Conservation (phyloP, 148 eudicot genomes). For the Chenopodium berlandieri region DNA sequence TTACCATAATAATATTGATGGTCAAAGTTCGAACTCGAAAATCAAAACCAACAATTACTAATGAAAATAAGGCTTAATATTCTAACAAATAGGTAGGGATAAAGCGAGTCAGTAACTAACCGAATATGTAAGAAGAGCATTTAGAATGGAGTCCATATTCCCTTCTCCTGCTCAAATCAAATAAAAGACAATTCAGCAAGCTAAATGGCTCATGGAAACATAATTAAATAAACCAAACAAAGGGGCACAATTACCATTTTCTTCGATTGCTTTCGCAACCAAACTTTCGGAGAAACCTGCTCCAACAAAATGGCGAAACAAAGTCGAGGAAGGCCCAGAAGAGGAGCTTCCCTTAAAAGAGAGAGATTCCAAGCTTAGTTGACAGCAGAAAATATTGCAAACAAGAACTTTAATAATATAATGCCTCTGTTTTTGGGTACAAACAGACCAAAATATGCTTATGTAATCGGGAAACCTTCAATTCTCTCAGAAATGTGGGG, state of each 20-base stretch:
- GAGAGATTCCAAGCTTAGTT: constrained; percentile 8
- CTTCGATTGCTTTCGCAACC: constrained; percentile 58
- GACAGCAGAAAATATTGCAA: background rate
- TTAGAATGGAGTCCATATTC: constrained; percentile 44
- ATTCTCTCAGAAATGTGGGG: background rate
- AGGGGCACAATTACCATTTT: constrained; percentile 47
- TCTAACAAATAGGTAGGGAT: background rate
- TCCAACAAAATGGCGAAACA: constrained; percentile 50
- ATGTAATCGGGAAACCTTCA: background rate
- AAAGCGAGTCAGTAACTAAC: background rate
- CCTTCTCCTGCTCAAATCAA: constrained; percentile 42
- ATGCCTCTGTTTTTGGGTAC: background rate
- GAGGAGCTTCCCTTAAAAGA: constrained; percentile 61
- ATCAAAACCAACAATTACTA: no score
- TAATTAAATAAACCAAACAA: background rate
- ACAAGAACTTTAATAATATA: constrained; percentile 7
- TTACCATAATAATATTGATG: background rate
- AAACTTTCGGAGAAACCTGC: constrained; percentile 57
- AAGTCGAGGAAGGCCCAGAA: constrained; percentile 41
- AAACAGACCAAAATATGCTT: background rate
- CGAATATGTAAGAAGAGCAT: constrained; percentile 54
- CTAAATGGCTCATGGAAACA: constrained; percentile 3
- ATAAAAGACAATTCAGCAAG: constrained; percentile 16
- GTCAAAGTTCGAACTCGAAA: background rate
- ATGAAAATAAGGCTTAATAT: background rate